Percentiles rank a stretch among this genome's conserved stretches.
phyloP scores from a whole-genome alignment of 108 stramenopile species.

The Skeletonema tropicum region DNA sequence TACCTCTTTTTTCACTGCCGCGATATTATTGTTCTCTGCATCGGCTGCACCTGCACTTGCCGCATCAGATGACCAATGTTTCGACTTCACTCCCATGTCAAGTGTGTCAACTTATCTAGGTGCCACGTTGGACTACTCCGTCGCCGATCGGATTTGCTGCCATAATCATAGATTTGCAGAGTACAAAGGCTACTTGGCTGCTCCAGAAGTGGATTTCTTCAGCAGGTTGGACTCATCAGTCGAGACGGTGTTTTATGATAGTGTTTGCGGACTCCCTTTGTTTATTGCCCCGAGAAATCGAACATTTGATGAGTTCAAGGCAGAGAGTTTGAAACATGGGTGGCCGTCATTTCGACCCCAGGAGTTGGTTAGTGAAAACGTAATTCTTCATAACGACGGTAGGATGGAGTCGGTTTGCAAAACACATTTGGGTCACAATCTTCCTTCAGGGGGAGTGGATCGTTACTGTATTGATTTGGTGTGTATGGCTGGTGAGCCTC shows the following conservation, averaged over 20 bases:
- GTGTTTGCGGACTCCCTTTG: conserved; percentile 51
- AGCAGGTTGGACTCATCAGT: neutral
- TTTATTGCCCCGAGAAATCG: conserved; percentile 57
- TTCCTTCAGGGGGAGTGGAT: conserved; percentile 34
- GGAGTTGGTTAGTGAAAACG: conserved; percentile 36
- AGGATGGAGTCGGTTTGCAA: conserved; percentile 41
- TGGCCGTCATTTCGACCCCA: conserved; percentile 31
- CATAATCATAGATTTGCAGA: conserved; percentile 33
- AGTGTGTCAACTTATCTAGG: conserved; percentile 20
- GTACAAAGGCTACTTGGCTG: conserved; percentile 29
- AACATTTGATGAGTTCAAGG: conserved; percentile 46
- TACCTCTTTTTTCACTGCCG: neutral
- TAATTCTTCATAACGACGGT: conserved; percentile 36
- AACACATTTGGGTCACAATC: conserved; percentile 38
- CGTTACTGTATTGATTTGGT: conserved; percentile 43
- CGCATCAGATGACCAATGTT: conserved; percentile 26
- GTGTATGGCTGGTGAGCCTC: conserved; percentile 37
- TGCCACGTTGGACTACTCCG: conserved; percentile 15
- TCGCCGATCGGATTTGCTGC: conserved; percentile 33
- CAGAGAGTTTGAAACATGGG: conserved; percentile 44
- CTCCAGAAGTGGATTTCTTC: conserved; percentile 39
- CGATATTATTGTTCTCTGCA: neutral
- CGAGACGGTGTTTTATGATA: conserved; percentile 57
- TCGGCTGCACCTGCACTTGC: conserved; percentile 2
- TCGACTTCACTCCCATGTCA: conserved; percentile 27